Percentiles rank a stretch among this genome's conserved stretches.
These are phyloP conservation scores for Erythrobasidium hasegawianum DNA, from an alignment of 1,284 basidiomycete genomes.

Conservation along the genomic window DNA sequence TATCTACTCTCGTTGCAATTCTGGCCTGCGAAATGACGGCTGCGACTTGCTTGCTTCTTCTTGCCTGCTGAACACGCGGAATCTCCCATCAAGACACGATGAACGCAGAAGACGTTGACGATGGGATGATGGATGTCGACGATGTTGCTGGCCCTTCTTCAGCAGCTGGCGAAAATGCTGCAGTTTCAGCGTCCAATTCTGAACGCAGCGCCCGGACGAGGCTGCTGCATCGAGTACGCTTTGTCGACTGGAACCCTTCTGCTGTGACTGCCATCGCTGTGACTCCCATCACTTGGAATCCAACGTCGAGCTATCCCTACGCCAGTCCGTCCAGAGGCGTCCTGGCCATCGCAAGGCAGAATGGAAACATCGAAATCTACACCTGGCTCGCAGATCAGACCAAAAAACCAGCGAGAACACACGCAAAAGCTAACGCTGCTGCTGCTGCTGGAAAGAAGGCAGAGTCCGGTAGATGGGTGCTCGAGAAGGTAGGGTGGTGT, in stretches of 20 bases:
- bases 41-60: no score
- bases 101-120: no score
- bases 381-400: slow-evolving; percentile 64
- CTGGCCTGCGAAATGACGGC: no score
- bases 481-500: slow-evolving; percentile 6
- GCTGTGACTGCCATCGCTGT: slow-evolving; percentile 31
- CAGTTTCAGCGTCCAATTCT: not conserved
- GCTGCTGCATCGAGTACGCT: slow-evolving; percentile 31
- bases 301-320: slow-evolving; percentile 10
- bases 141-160: no score
- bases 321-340: slow-evolving; percentile 48
- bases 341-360: slow-evolving; percentile 83
- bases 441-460: not conserved
- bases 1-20: no score
- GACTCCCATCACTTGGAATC: slow-evolving; percentile 27
- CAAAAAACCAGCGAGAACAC: slow-evolving; percentile 55
- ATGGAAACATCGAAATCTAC: slow-evolving; percentile 90
- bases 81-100: no score
- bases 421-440: slow-evolving; percentile 60
- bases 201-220: not conserved
- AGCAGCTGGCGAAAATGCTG: not conserved
- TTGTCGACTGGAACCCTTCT: slow-evolving; percentile 31
- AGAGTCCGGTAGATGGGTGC: slow-evolving; percentile 54
- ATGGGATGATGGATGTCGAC: no score
- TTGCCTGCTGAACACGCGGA: no score